phyloP scores from a whole-genome alignment of 2,329 filamentous ascomycete species.

The Talaromyces sp. region DNA sequence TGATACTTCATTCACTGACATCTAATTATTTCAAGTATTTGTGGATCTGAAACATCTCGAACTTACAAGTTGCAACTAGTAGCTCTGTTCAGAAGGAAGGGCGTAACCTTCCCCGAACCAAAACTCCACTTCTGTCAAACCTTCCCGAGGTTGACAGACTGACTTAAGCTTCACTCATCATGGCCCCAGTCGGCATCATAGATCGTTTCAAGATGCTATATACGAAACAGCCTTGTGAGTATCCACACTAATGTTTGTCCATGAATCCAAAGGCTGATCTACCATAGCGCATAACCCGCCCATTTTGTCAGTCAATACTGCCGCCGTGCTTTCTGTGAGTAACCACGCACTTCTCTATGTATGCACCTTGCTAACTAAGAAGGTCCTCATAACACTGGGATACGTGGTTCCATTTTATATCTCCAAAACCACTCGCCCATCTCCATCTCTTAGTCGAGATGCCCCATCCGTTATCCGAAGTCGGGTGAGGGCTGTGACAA shows the following conservation, averaged over 20 bases:
- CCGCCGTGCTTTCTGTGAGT: slow-evolving; percentile 43
- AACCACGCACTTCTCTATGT: background rate
- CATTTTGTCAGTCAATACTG: slow-evolving; percentile 24
- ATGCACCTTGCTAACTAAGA: slow-evolving; percentile 7
- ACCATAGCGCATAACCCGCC: slow-evolving; percentile 15
- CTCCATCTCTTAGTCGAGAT: slow-evolving; percentile 75
- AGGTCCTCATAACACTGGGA: slow-evolving; percentile 79
- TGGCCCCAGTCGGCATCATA: slow-evolving; percentile 37
- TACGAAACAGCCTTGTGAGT: slow-evolving; percentile 32
- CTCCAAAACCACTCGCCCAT: slow-evolving; percentile 74
- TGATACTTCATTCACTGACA: background rate
- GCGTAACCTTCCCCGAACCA: background rate
- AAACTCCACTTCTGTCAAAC: background rate
- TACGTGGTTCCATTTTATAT: slow-evolving; percentile 93
- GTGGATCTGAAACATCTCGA: too few species aligned
- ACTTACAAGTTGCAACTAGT: background rate
- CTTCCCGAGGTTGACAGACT: background rate
- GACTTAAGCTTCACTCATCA: slow-evolving; percentile 21
- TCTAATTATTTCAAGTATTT: background rate
- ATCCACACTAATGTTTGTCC: slow-evolving; percentile 12
- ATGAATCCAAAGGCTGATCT: background rate
- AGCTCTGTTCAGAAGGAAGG: background rate
- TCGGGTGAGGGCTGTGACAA: slow-evolving; percentile 74
- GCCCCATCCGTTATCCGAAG: slow-evolving; percentile 85
- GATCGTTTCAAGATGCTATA: slow-evolving; percentile 36